Evolutionary conservation across 257 asterid genomes (phyloP), one percentile per base, ranked within the genome.

Genomic region (Penstemon davidsonii): DNA sequence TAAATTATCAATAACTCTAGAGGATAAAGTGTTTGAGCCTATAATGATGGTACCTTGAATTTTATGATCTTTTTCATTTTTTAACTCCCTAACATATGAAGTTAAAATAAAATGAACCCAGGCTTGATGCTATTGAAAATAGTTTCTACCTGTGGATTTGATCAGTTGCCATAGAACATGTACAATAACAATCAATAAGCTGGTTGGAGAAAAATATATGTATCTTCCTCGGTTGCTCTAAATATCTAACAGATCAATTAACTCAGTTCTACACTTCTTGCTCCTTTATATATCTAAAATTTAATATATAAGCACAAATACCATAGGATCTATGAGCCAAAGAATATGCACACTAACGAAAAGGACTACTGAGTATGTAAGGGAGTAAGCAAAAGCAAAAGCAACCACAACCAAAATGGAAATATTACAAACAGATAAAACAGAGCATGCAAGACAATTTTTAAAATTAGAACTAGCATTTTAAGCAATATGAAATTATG

Each of bases 361-460:
- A 39, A 19, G 3, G 45, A 6, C 11, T 19, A 55, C 45, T 54
- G 8, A 57, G 19, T 5, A 11, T 56, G 45, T 25, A 50, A 13
- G 13, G 39, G 42, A 40, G n/a, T 38, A 53, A 61, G 5, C 11
- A 11, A 66, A 64, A 38, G 33, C 43, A 57, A 40, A 55, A 8
- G 38, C 19, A 36, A 45, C 45, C 39, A 55, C 41, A 40, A 50
- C 8, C 9, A 6, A 33, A 18, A 5, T 68, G 45, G 18, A 51
- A 55, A 66, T 8, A 50, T 8, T 25, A 9, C 68, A 41, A 10
- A 38, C 43, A 8, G 7, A 44, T 12, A 19, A 55, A 36, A 37
- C 11, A 67, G 52, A 71, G 61, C 25, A 53, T 65, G 60, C 7
- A 42, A 36, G 36, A 15, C 36, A 25, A 58, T n/a, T 38, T 25